Percentiles rank a stretch among this genome's conserved stretches.
Conservation (phyloP, 306 rosid genomes). For the Dryas alaskensis region DNA sequence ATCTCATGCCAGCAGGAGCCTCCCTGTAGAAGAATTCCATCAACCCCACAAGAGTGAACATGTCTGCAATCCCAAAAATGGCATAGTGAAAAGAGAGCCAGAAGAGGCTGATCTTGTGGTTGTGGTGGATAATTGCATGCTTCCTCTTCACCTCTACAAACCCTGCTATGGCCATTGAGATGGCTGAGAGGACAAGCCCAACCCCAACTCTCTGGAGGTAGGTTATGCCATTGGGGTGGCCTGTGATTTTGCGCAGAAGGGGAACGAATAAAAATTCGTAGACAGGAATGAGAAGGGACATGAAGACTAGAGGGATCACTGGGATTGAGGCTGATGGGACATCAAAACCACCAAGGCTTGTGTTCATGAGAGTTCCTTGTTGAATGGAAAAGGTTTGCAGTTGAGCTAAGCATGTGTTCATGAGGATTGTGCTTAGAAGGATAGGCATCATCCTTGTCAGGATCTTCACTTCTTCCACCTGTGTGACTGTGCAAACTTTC, state of each 20-base stretch:
- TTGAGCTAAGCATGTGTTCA: conserved; percentile 61
- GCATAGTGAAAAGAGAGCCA: conserved; percentile 63
- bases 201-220: conserved; percentile 56
- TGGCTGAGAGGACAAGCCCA: conserved; percentile 50
- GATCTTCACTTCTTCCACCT: conserved; percentile 53
- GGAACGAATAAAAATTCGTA: conserved; percentile 50
- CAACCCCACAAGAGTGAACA: conserved; percentile 55
- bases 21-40: conserved; percentile 58
- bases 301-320: conserved; percentile 51
- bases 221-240: conserved; percentile 46
- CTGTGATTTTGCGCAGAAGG: conserved; percentile 35
- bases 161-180: conserved; percentile 55
- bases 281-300: conserved; percentile 48
- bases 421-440: conserved; percentile 49
- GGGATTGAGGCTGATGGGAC: conserved; percentile 55
- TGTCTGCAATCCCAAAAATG: conserved; percentile 57
- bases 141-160: conserved; percentile 44
- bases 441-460: conserved; percentile 63
- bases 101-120: conserved; percentile 38
- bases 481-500: conserved; percentile 40
- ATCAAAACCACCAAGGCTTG: conserved; percentile 18
- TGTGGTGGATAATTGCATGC: conserved; percentile 24
- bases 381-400: conserved; percentile 51
- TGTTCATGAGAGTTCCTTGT: conserved; percentile 50
- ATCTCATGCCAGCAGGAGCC: conserved; percentile 55